phyloP scores from a whole-genome alignment of 164 flowering plant genomes.

The Vitis cinerea region DNA sequence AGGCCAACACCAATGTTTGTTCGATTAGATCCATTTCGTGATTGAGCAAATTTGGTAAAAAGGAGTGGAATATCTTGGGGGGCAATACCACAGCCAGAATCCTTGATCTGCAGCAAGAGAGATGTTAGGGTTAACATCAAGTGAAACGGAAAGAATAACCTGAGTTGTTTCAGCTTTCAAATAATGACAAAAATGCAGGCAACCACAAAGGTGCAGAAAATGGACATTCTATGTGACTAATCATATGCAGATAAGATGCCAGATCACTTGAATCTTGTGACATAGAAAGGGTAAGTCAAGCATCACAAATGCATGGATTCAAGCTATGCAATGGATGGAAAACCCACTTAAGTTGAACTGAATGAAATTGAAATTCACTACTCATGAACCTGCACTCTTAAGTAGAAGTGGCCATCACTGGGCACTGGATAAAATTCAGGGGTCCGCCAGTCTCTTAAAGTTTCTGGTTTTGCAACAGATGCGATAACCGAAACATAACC shows the following conservation, averaged over 20 bases:
- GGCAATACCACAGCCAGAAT: conserved; percentile 63
- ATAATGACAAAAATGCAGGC: too few relatives aligned
- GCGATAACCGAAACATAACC: conserved; percentile 54
- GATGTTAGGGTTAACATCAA: background rate
- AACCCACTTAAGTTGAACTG: too few relatives aligned
- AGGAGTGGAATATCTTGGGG: conserved; percentile 53
- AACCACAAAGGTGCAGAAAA: too few relatives aligned
- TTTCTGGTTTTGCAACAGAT: conserved; percentile 56
- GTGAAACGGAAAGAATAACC: too few relatives aligned
- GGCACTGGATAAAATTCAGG: conserved; percentile 48
- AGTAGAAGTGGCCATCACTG: conserved; percentile 52
- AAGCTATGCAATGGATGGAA: too few relatives aligned
- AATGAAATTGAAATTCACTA: conserved; percentile 1
- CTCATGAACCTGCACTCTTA: conserved; percentile 60
- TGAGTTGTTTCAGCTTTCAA: too few relatives aligned
- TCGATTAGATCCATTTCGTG: conserved; percentile 32
- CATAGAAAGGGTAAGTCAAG: too few relatives aligned
- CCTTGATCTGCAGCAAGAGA: conserved; percentile 52
- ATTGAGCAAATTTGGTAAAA: conserved; percentile 51
- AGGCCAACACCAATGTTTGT: conserved; percentile 46
- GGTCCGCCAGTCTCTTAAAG: conserved; percentile 46
- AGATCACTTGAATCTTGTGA: too few relatives aligned
- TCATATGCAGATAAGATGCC: too few relatives aligned
- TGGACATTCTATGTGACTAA: too few relatives aligned
- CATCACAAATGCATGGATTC: too few relatives aligned